Percentiles rank a stretch among this genome's conserved stretches.
These are phyloP conservation scores for Verticillium isaacii DNA, from an alignment of 2,329 filamentous ascomycete species.

Conservation along the genomic window DNA sequence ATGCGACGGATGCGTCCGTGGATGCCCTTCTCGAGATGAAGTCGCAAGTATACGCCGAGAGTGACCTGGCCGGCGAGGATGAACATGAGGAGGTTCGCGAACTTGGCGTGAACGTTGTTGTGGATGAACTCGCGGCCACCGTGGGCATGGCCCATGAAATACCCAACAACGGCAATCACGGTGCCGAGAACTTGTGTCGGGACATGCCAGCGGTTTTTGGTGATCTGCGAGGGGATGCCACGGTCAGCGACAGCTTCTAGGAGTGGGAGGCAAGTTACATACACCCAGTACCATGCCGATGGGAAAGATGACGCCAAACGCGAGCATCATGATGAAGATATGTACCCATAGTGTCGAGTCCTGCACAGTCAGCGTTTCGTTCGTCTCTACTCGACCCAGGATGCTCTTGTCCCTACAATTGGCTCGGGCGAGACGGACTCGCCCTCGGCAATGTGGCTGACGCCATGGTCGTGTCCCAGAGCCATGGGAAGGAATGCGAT, in stretches of 20 bases:
- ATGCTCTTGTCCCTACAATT: conserved; percentile 47
- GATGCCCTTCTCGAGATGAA: conserved; percentile 83
- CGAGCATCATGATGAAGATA: conserved; percentile 80
- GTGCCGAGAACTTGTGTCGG: conserved; percentile 76
- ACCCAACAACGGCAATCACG: conserved; percentile 73
- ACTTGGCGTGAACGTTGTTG: conserved; percentile 72
- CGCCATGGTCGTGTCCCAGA: conserved; percentile 42
- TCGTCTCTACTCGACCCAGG: background rate
- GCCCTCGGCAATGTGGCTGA: conserved; percentile 61
- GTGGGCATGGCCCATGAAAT: conserved; percentile 88
- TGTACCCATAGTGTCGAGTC: conserved; percentile 90
- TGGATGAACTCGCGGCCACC: conserved; percentile 78
- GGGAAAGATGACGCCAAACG: conserved; percentile 90
- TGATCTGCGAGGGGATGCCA: conserved; percentile 54
- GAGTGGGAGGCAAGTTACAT: conserved; percentile 29
- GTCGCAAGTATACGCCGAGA: conserved; percentile 79
- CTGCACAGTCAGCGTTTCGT: conserved; percentile 26
- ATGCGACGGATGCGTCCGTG: conserved; percentile 71
- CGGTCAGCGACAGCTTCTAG: background rate
- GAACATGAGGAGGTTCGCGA: conserved; percentile 76
- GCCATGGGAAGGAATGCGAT: conserved; percentile 6
- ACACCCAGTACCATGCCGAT: conserved; percentile 93
- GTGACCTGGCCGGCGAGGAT: conserved; percentile 72
- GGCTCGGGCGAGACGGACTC: conserved; percentile 67
- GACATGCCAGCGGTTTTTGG: conserved; percentile 90